Base-by-base conservation (phyloP, 1,284 basidiomycete genomes). In the Pseudozyma pruni region DNA sequence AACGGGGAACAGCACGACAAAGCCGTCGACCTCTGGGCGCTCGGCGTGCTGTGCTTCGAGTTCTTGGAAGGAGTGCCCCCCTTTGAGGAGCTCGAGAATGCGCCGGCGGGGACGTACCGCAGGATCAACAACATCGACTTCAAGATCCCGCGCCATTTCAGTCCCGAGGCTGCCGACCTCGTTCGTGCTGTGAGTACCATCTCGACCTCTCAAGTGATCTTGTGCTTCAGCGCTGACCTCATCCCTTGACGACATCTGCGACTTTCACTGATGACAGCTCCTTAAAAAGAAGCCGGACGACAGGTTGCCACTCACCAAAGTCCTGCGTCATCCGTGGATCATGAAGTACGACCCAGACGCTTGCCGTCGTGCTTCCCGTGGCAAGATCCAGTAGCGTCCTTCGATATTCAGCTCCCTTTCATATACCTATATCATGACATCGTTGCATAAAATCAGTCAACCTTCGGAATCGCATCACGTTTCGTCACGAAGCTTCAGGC, bases 31-130 rank as follows among this genome's bases (percentile, higher is more conserved):
- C 87, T 94, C 49, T 99, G 96, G 96, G 95, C 96, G 0, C 85
- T 99, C 10, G 96, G 96, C 38, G 95, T 98, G 5, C 86, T 99
- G 57, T 91, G 90, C 1, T 99, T 93, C 83, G 96, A 99, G 83
- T 98, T 98, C 82, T 84, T 98, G 52, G 88, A 90, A 58, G 96
- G 96, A 2, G 87, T 87, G 10, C 94, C 96, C 5, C 96, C 96
- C 0, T 99, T 99, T 73, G 96, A 98, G 42, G 73, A 78, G 80
- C 84, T 91, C 55, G 87, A 84, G 54, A 91, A 91, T 31, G 87
- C 89, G 42, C 87, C 87, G 49, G 58, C 66, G 29, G 70, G 66
- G 19, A 81, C 76, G 4, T 80, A 80, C 49, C 47, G 54, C 20
- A 59, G 80, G 19, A 80, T 80, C 59, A 66, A 72, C 23, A 54